Base-by-base conservation (phyloP, 2,329 filamentous ascomycete genomes). In the Colletotrichum musicola region DNA sequence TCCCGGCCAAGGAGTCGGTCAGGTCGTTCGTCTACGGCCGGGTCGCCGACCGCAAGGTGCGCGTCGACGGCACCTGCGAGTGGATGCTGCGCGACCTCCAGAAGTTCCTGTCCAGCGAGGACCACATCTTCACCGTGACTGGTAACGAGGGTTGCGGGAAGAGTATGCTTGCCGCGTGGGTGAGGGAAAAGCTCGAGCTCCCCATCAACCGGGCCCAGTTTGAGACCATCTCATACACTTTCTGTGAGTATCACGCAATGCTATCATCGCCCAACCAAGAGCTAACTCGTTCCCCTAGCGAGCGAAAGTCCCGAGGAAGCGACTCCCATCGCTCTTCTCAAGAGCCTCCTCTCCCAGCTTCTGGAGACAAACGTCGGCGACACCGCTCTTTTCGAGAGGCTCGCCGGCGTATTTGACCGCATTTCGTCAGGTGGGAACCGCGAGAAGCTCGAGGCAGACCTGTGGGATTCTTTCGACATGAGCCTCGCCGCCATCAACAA, bases 341-440 rank as follows among this genome's bases (percentile, higher is more conserved):
- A 81, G 71, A 78, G 75, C 16, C 63, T 82, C 13, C 74, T 81
- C 4, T 79, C 74, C 54, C 80, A 81, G 54, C 75, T 82, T 0
- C 75, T 82, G 1, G 78, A 81, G 54, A 77, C 76, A 16, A 81
- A 76, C 13, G 78, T 81, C 7, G 80, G 80, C 5, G 77, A 82
- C 14, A 75, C 78, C 6, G 60, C 70, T 6, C 73, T 82, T 0
- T 81, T 78, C 51, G 73, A 78, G 30, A 75, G 77, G 6, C 71
- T 82, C 0, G 72, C 73, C 1, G 60, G 70, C 3, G 72, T 76
- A 0, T 77, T 79, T 5, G 72, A 75, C 4, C 62, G 71, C 2
- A 74, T 75, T 35, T 64, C 72, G 3, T 71, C 73, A 35, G 71
- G 72, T 3, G 70, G 71, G 5, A 72, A 75, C 20, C 40, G 63